Evolutionary conservation across 768 basidiomycete genomes (phyloP), one percentile per base, ranked within the genome.

Genomic region (Gloeostereum incarnatum): DNA sequence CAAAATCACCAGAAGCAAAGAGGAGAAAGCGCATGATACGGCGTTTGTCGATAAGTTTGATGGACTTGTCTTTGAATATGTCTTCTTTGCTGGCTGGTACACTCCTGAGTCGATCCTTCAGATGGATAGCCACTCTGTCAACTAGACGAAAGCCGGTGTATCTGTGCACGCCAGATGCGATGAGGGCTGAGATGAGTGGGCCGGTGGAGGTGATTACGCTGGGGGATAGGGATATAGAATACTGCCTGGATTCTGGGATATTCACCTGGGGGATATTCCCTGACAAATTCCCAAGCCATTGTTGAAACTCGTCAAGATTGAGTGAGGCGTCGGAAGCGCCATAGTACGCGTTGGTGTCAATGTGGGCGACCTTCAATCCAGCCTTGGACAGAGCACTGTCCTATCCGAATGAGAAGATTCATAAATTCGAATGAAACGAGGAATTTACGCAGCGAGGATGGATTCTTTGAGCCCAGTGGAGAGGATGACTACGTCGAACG

Each of bases 51-150:
- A 92, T 54, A 8, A 97, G 66, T 5, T 68, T 68, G 6, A 97
- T 72, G 6, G 67, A 68, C 51, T 77, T 78, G 60, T 75, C 81
- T 63, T 85, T 91, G 72, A 98, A 97, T 3, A 98, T 73, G 42
- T 88, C 85, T 56, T 92, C 92, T 56, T 96, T 97, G 61, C 77
- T 87, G 22, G 81, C 80, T 1, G 94, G 94, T 0, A 97, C 93
- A 35, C 58, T 69, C 48, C 73, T 73, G 38, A 76, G 52, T 37
- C 54, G 55, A 16, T 63, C 59, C 9, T 60, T 42, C 35, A 74
- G 62, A 49, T 77, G 80, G 31, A 89, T 61, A 26, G 67, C 74
- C 13, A 85, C 67, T 17, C 71, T 73, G 44, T 82, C 87, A 14
- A 98, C 63, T 3, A 96, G 68, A 32, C 84, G 78, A 54, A 92